These are phyloP conservation scores for Balansia obtecta DNA, from an alignment of 2,329 filamentous ascomycete genomes.

Conservation along the genomic window DNA sequence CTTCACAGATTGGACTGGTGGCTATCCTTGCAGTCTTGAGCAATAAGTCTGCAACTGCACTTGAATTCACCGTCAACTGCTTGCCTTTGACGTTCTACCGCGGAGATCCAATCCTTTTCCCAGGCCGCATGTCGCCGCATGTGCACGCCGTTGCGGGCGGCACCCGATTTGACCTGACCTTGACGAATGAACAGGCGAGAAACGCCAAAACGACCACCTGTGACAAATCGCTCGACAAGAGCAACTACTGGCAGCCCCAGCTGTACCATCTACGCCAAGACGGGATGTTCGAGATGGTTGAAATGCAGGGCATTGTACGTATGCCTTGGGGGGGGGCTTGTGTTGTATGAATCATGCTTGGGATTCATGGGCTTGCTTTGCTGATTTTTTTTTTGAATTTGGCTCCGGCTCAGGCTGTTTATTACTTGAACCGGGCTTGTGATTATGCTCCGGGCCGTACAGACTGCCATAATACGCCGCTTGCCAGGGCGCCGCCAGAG, in stretches of 20 bases:
- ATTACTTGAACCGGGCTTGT: slow-evolving; percentile 17
- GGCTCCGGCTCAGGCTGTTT: slow-evolving; percentile 11
- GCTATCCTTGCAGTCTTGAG: neutral
- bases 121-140: slow-evolving; percentile 40
- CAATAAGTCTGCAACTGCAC: slow-evolving; percentile 3
- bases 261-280: slow-evolving; percentile 38
- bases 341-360: no score
- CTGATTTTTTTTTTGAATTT: neutral
- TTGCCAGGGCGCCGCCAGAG: slow-evolving; percentile 44
- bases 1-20: no score
- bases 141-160: slow-evolving; percentile 52
- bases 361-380: no score
- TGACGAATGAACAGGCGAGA: slow-evolving; percentile 39
- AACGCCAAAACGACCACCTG: slow-evolving; percentile 52
- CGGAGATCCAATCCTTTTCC: slow-evolving; percentile 46
- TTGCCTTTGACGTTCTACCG: slow-evolving; percentile 25
- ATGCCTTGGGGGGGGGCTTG: neutral
- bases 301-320: slow-evolving; percentile 18
- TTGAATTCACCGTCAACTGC: slow-evolving; percentile 17
- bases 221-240: slow-evolving; percentile 46
- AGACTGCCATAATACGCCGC: slow-evolving; percentile 10
- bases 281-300: slow-evolving; percentile 37
- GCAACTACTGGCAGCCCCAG: slow-evolving; percentile 57
- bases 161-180: slow-evolving; percentile 43
- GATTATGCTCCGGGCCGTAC: slow-evolving; percentile 14